A percentile compares a stretch with the other conserved stretches of the same genome.
These are phyloP conservation scores for Eimeria necatrix DNA, from an alignment of 169 alveolate genomes.

Conservation along the genomic window DNA sequence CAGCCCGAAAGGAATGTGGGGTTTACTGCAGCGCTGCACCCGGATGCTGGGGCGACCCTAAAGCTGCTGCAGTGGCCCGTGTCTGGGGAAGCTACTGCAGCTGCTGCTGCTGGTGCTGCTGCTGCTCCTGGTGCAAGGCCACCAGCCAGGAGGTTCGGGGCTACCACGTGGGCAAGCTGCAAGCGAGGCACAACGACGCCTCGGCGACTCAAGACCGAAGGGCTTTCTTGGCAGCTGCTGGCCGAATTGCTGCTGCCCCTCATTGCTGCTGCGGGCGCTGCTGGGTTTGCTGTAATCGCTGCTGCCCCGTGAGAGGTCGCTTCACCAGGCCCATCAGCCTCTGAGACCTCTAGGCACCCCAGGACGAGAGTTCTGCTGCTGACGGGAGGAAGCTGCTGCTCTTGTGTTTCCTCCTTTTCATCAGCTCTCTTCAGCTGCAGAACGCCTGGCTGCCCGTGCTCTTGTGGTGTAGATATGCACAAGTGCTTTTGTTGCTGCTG, in stretches of 20 bases:
- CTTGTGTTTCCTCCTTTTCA: not conserved
- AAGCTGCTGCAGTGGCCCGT: not conserved
- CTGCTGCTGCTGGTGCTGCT: constrained; percentile 16
- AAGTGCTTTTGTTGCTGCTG: not conserved
- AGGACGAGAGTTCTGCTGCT: not conserved
- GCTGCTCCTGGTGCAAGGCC: not conserved
- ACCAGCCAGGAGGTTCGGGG: constrained; percentile 44
- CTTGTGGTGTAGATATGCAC: not conserved
- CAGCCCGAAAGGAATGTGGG: not conserved
- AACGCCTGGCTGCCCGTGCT: not conserved
- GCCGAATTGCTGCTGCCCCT: not conserved
- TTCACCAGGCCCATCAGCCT: not conserved
- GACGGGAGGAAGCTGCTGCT: not conserved
- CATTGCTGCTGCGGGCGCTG: not conserved
- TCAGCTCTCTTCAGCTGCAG: not conserved
- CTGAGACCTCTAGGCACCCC: not conserved
- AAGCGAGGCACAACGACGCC: constrained; percentile 20
- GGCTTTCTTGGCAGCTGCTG: not conserved
- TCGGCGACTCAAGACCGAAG: not conserved
- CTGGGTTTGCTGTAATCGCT: not conserved
- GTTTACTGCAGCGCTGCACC: not conserved
- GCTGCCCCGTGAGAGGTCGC: not conserved
- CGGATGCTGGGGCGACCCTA: not conserved
- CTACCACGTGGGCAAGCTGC: constrained; percentile 8
- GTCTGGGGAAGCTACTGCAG: not conserved